Evolutionary conservation across 768 basidiomycete species (phyloP), one percentile per base, ranked within the genome.

Genomic region (Russula sp.): DNA sequence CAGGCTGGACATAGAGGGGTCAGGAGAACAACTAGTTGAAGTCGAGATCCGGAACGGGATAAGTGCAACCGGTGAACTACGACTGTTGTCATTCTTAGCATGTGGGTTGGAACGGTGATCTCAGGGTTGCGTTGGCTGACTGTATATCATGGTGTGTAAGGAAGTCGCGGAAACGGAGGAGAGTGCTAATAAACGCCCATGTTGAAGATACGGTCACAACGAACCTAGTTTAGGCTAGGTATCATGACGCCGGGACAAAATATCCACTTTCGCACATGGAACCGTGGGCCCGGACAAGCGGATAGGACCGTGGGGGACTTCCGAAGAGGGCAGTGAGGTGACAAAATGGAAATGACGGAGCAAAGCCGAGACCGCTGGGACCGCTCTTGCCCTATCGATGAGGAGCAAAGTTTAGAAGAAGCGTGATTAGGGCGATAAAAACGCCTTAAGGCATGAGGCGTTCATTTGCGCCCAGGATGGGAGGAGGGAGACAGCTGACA

Each of bases 381-480:
- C 60, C 59, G 22, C 57, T 62, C 53, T 48, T 66, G 58, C 58
- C 61, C 62, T 66, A 68, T 68, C 67, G 67, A 68, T 68, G 65
- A 62, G 56, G 49, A 37, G 47, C 56, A 59, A 66, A 56, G 66
- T 52, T 57, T 56, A 65, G 49, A 14, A 44, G 66, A 68, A 63
- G 64, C 67, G 59, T 66, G 65, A 68, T 68, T 66, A 54, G 61
- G 59, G 55, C 61, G 67, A 68, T 68, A 68, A 62, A 67, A 50
- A 60, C 51, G 57, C 59, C 52, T 57, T 57, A n/a, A 22, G 55
- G 53, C 67, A 68, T 67, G 67, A 66, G 65, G 65, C 65, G 54
- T 68, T 68, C 67, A 68, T 68, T 61, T 68, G 65, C 65, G 65
- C 65, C 67, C 58, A 55, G 64, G 61, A 68, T 57, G 65, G 65